These are phyloP conservation scores for Cunninghamia lanceolata DNA, from an alignment of 75 land plant genomes.

Conservation along the genomic window DNA sequence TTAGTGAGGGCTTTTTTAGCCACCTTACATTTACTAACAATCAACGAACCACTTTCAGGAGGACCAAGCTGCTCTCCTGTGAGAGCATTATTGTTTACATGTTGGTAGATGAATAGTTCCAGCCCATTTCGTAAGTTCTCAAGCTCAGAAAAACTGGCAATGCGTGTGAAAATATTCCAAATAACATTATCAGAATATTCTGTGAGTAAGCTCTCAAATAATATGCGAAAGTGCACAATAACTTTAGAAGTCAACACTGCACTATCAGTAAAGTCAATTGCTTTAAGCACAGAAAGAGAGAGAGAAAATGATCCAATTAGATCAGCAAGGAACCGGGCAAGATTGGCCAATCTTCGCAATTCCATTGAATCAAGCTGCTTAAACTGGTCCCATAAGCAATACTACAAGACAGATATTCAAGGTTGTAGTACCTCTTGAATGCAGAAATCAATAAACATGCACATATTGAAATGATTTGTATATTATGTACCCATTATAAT, in stretches of 20 bases:
- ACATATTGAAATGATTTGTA: background rate
- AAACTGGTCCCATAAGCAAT: slow-evolving; percentile 94
- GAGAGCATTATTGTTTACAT: slow-evolving; percentile 24
- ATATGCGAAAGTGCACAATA: slow-evolving; percentile 72
- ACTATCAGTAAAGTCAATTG: slow-evolving; percentile 60
- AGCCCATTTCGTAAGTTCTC: slow-evolving; percentile 52
- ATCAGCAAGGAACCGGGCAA: slow-evolving; percentile 73
- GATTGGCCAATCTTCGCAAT: slow-evolving; percentile 55
- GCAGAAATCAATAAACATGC: background rate
- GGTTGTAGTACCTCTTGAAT: background rate
- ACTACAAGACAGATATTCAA: slow-evolving; percentile 33
- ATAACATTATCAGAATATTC: slow-evolving; percentile 40
- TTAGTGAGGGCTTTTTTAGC: slow-evolving; percentile 77
- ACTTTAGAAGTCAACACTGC: slow-evolving; percentile 52
- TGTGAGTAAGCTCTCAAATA: slow-evolving; percentile 70
- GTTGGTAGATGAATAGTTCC: slow-evolving; percentile 57
- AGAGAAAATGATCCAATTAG: slow-evolving; percentile 62
- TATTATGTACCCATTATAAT: background rate
- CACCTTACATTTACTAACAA: slow-evolving; percentile 41
- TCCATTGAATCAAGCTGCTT: slow-evolving; percentile 87
- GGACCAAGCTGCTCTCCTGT: slow-evolving; percentile 12
- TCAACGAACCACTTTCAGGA: slow-evolving; percentile 13
- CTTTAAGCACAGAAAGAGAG: slow-evolving; percentile 73
- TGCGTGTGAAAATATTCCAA: slow-evolving; percentile 74
- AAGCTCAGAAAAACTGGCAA: slow-evolving; percentile 72